Evolutionary conservation across 371 early-diverging fungal genomes (phyloP), one percentile per base, ranked within the genome.

Genomic region (Mortierella sp.): DNA sequence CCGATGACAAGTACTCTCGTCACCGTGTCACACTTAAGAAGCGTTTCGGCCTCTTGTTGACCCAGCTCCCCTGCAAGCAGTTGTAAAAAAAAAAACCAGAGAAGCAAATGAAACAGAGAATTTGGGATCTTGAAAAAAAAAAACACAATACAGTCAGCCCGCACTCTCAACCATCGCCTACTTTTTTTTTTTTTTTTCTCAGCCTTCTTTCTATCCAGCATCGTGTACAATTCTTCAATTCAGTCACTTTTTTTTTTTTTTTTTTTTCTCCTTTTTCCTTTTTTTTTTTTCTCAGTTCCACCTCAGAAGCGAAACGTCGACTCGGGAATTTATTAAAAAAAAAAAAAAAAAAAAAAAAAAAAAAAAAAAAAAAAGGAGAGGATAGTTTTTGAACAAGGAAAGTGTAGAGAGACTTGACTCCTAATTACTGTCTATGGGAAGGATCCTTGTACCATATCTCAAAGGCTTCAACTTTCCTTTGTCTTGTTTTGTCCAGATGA

Each of bases 1-100:
- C 99, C 59, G 98, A 98, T 83, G 99, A 98, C 91, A 98, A 98
- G 87, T 98, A 90, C 90, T 97, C 97, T 68, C 94, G 97, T 70
- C 98, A 98, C 82, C 92, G 99, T 68, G 95, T 98, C 50, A 96
- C 96, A n/a, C 89, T 98, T 80, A 98, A 98, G 92, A 95, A 94
- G 81, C 90, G 99, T 66, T 97, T 94, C 84, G 93, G 94, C 59
- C 80, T 98, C 47, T 87, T 98, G 59, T 89, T 91, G 65, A 93
- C 95, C 48, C 96, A 96, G 87, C 88, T 86, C 72, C 81, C 87
- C 47, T 67, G 66, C 63, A 71, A 76, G 81, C 72, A 72, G 71
- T 50, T 59, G 26, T 80, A 74, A 75, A 61, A 12, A 18, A 50
- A 37, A 37, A 37, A 37, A 37, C 3, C 9, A 9, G 37, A 37